Base-by-base conservation (phyloP, 805 yeast species). In the Candida qinlingensis region DNA sequence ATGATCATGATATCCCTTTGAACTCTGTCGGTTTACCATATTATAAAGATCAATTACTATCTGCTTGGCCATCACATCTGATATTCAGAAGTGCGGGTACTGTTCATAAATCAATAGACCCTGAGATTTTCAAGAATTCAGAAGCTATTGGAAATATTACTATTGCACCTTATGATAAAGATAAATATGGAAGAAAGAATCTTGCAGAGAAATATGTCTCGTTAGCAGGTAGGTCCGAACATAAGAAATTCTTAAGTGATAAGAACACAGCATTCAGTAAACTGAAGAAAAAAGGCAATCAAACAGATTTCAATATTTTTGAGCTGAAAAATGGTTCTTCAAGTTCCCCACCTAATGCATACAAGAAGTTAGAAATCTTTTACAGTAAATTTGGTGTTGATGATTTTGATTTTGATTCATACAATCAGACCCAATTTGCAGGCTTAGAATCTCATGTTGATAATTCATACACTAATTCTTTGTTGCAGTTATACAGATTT, bases 321-420 rank as follows among this genome's bases (percentile, higher is more conserved):
- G 69, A 63, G 9, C 63, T 57, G 43, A 67, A 60, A 27, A 55
- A 67, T 10, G 48, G 47, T 0, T 43, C 47, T 3, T 57, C 68
- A 48, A 70, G 76, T 58, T 61, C 67, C 35, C 73, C 81, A 1
- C 96, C 97, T 1, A 83, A 83, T 45, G 86, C 91, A 35, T 92
- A 85, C 68, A 72, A 81, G 38, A 80, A 82, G 56, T 71, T 88
- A 41, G 86, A 84, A 51, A 87, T 92, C 46, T 77, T 84, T 39
- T 92, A 91, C 65, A 86, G 95, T 48, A 83, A 80, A 58, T 92
- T 89, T 65, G 99, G 99, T 29, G 90, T 94, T 31, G 89, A 85
- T 56, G 97, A 90, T 64, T 94, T 94, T 67, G 97, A 92, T 68
- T 92, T 94, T 63, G 83, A 79, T 46, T 85, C 82, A 58, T 92